Percentiles rank a stretch among this genome's conserved stretches.
Evolutionary conservation across 371 early-diverging fungal genomes (phyloP).

Genomic region (Circinella minor): DNA sequence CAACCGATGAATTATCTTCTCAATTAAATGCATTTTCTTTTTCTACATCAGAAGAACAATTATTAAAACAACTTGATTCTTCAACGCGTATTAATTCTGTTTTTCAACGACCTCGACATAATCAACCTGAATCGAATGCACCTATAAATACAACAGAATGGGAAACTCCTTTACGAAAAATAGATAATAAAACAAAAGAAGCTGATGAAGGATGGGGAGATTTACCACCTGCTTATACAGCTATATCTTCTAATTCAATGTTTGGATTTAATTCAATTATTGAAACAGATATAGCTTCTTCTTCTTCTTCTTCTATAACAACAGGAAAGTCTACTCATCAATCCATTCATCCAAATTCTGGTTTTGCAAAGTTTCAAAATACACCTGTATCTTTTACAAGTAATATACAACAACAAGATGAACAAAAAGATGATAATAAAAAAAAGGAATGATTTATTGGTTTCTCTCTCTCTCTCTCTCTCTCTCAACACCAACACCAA

Average conservation of each 20-base stretch:
- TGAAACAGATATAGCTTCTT: not conserved
- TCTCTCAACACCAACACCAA: no score
- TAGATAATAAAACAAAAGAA: no score
- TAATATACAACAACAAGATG: not conserved
- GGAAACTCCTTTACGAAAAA: not conserved
- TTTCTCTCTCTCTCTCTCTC: no score
- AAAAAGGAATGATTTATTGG: no score
- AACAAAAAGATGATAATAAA: no score
- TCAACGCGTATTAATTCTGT: not conserved
- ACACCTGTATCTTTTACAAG: not conserved
- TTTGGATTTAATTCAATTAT: conserved; percentile 3
- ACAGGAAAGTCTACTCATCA: not conserved
- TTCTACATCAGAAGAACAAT: not conserved
- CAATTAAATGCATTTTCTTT: not conserved
- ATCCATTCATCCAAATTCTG: not conserved
- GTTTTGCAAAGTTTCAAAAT: not conserved
- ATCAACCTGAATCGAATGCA: not conserved
- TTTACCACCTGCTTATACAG: not conserved
- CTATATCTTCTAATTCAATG: not conserved
- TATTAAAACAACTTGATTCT: conserved; percentile 1
- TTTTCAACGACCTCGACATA: not conserved
- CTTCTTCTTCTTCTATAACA: not conserved
- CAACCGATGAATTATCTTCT: not conserved
- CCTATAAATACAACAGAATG: not conserved
- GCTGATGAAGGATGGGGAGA: conserved; percentile 1